A percentile compares a stretch with the other conserved stretches of the same genome.
Conservation (phyloP, 352 stramenopile genomes). For the Globisporangium polare region DNA sequence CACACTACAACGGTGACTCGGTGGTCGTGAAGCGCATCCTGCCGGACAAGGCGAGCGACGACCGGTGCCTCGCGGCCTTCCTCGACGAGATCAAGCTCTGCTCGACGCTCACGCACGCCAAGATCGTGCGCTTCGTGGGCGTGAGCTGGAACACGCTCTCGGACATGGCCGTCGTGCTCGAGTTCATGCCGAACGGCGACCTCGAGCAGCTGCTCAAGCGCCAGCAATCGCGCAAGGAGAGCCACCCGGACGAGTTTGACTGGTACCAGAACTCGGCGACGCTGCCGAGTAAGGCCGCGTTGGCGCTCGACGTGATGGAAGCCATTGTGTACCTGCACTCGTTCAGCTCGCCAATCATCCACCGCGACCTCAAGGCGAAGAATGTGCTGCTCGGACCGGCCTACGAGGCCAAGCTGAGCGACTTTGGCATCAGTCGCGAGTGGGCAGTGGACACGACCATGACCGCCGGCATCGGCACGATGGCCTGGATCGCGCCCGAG, state of each 20-base stretch:
- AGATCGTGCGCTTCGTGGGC: conserved; percentile 78
- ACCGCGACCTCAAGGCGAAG: conserved; percentile 76
- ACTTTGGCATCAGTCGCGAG: conserved; percentile 82
- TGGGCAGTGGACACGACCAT: conserved; percentile 75
- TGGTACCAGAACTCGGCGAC: conserved; percentile 59
- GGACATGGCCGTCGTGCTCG: conserved; percentile 76
- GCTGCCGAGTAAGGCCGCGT: conserved; percentile 42
- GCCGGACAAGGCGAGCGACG: conserved; percentile 74
- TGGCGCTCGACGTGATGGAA: conserved; percentile 74
- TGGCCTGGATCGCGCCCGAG: conserved; percentile 83
- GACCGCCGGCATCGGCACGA: conserved; percentile 79
- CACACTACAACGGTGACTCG: conserved; percentile 46
- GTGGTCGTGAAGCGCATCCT: conserved; percentile 85
- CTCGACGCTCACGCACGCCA: conserved; percentile 70
- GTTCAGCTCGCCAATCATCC: conserved; percentile 78
- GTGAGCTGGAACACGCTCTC: conserved; percentile 86
- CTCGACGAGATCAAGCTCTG: conserved; percentile 85
- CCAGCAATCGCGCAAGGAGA: conserved; percentile 34
- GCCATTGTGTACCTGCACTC: conserved; percentile 81
- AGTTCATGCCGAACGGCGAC: conserved; percentile 78
- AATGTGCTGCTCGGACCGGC: conserved; percentile 65
- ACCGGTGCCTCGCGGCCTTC: conserved; percentile 63
- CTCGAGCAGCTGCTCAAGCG: conserved; percentile 67
- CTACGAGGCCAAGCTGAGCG: conserved; percentile 74
- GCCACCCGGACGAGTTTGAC: conserved; percentile 51